Base-by-base conservation (phyloP, 441 rosid species). In the Daphne laureola region DNA sequence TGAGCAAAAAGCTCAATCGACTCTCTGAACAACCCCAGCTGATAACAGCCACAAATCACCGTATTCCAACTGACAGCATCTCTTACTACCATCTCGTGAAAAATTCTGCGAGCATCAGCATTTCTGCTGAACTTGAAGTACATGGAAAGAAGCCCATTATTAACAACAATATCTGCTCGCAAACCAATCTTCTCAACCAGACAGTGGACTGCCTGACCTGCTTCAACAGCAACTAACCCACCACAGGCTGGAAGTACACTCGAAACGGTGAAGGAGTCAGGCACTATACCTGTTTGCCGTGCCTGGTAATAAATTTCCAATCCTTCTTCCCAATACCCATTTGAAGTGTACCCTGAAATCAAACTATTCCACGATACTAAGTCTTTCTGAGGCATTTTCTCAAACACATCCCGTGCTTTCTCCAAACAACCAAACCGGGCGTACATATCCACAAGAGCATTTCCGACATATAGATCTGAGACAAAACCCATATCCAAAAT, bases 361-460 rank as follows among this genome's bases (percentile, higher is more conserved):
- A 84, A 67, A 67, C 68, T 77, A 62, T 83, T 83, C 85, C 87
- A 81, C 0, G 91, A 78, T 13, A 83, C 84, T 11, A 64, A 15
- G 66, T 83, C 86, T 58, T 69, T 78, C 0, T 47, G 64, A 59
- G 73, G 63, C 78, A 78, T 83, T 73, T 66, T 74, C 41, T 71
- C 82, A 72, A 83, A 83, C 72, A 80, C 71, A 12, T 65, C 17
- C 18, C 56, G 69, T 16, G 86, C 84, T 47, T 54, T 59, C n/a
- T 16, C 53, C 62, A 83, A 44, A 47, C 67, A 64, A 43, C 77
- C 74, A 61, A 80, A 64, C 41, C 84, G 69, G 0, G 78, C 66
- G 49, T 69, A 78, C 86, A 83, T 83, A 63, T 76, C 81, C 1
- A 83, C 69, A 52, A 80, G 61, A 14, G 87, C 80, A 75, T 83